Evolutionary conservation across 345 rosid genomes (phyloP).

Genomic region (Murraya paniculata): DNA sequence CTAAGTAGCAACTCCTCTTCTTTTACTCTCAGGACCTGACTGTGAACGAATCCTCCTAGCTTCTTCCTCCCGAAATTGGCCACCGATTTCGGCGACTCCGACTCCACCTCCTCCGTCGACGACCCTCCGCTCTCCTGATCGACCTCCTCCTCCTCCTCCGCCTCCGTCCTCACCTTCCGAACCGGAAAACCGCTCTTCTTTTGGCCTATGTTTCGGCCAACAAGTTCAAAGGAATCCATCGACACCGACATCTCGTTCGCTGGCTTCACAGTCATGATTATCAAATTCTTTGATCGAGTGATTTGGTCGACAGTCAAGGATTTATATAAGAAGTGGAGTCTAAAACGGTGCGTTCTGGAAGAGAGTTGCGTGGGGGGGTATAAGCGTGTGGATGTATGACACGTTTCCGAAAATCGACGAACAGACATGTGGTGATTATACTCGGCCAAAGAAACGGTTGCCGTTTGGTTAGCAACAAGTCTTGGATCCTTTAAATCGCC

Average conservation of each 20-base stretch:
- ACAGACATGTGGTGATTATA: not conserved
- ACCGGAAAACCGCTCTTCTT: not conserved
- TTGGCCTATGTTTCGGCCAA: not conserved
- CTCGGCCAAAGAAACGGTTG: constrained; percentile 14
- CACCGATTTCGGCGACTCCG: constrained; percentile 58
- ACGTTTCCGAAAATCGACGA: not conserved
- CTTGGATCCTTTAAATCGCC: not conserved
- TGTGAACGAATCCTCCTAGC: constrained; percentile 37
- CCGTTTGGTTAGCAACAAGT: constrained; percentile 17
- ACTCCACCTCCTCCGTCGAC: constrained; percentile 41
- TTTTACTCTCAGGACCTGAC: constrained; percentile 64
- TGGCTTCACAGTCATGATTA: constrained; percentile 8
- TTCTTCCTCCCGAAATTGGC: constrained; percentile 29
- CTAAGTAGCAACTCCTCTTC: constrained; percentile 67
- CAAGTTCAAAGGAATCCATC: not conserved
- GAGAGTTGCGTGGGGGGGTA: not conserved
- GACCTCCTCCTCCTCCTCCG: constrained; percentile 50
- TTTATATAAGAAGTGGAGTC: not conserved
- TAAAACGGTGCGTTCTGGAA: not conserved
- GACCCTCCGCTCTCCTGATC: constrained; percentile 54
- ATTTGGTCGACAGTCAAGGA: not conserved
- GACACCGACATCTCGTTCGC: not conserved
- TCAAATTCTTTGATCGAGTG: not conserved
- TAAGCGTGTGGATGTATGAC: not conserved
- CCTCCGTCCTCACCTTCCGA: constrained; percentile 12